These are phyloP conservation scores for Breviolum minutum DNA, from an alignment of 73 alveolate genomes.

Conservation along the genomic window DNA sequence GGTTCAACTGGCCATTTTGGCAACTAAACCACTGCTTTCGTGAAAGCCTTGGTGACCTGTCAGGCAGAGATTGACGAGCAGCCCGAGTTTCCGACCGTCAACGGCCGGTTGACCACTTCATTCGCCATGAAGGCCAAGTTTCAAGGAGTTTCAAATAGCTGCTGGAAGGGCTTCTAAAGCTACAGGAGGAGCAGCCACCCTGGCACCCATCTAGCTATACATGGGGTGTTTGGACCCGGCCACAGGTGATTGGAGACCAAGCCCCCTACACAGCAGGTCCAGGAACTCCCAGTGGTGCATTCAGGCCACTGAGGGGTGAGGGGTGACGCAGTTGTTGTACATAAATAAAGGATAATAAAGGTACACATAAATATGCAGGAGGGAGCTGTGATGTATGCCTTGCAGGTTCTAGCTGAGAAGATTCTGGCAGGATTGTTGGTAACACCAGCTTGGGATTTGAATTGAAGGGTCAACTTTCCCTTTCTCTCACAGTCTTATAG, in stretches of 20 bases:
- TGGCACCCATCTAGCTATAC: not conserved
- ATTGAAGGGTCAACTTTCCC: too few relatives aligned
- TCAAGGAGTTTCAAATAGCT: not conserved
- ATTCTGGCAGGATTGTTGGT: too few relatives aligned
- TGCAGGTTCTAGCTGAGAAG: too few relatives aligned
- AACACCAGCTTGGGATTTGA: too few relatives aligned
- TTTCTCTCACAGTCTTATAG: too few relatives aligned
- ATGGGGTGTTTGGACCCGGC: not conserved
- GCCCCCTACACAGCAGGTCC: conserved; percentile 19
- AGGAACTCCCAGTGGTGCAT: conserved; percentile 12
- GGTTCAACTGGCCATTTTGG: not conserved
- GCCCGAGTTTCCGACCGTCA: conserved; percentile 46
- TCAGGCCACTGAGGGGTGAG: conserved; percentile 8
- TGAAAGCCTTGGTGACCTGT: not conserved
- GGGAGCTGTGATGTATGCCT: too few relatives aligned
- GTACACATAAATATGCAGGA: too few relatives aligned
- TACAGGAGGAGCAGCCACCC: not conserved
- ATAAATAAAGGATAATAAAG: not conserved
- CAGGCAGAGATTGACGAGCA: conserved; percentile 82
- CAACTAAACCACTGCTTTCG: too few relatives aligned
- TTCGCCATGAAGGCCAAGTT: conserved; percentile 57
- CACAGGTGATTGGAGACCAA: conserved; percentile 7
- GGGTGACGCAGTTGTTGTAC: not conserved
- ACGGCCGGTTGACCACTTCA: conserved; percentile 77
- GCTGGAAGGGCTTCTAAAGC: not conserved